phyloP scores from a whole-genome alignment of 805 yeast species.

The Zygoascus bituminiphila region DNA sequence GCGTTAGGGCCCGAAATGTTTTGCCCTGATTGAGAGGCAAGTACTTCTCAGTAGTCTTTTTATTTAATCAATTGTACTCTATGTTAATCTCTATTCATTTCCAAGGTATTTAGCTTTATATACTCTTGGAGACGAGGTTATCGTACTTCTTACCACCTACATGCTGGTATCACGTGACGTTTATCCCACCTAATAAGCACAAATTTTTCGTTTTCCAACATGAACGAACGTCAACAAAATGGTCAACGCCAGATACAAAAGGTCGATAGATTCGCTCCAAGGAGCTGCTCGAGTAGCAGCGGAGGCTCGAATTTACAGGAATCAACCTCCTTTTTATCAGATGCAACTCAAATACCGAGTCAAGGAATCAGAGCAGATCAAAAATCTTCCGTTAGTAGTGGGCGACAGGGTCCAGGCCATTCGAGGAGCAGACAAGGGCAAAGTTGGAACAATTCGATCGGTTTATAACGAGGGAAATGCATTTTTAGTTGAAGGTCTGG shows the following conservation, averaged over 20 bases:
- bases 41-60: too few relatives aligned
- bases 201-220: slow-evolving; percentile 1
- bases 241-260: slow-evolving; percentile 15
- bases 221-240: slow-evolving; percentile 3
- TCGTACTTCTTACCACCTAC: too few relatives aligned
- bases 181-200: too few relatives aligned
- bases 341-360: slow-evolving; percentile 21
- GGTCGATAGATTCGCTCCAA: slow-evolving; percentile 15
- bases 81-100: too few relatives aligned
- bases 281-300: slow-evolving; percentile 15
- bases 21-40: too few relatives aligned
- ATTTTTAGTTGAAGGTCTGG: slow-evolving; percentile 56
- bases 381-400: slow-evolving; percentile 38
- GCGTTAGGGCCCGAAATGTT: too few relatives aligned
- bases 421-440: slow-evolving; percentile 67
- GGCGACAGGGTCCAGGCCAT: slow-evolving; percentile 74
- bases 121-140: too few relatives aligned
- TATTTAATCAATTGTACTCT: background rate
- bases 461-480: slow-evolving; percentile 55
- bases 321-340: slow-evolving; percentile 19
- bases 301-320: slow-evolving; percentile 10
- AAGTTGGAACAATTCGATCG: slow-evolving; percentile 56
- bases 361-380: slow-evolving; percentile 33
- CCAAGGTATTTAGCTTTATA: too few relatives aligned
- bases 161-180: too few relatives aligned